These are phyloP conservation scores for Flaveria ramosissima DNA, from an alignment of 129 eudicot genomes.

Conservation along the genomic window DNA sequence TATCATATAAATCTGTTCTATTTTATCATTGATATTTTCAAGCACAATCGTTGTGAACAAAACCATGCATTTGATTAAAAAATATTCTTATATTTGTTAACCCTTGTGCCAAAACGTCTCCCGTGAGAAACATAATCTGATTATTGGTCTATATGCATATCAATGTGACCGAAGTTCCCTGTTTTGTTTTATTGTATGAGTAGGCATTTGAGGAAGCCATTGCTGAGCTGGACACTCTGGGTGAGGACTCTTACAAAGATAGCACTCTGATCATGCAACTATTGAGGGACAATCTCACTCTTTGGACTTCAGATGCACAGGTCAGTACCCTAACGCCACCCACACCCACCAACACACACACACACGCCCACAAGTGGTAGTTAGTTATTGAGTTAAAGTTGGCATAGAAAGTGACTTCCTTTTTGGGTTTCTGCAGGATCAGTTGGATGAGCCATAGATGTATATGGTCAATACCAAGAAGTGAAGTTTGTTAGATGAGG, in stretches of 20 bases:
- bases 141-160: not conserved
- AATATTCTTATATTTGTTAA: not conserved
- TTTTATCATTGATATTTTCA: not conserved
- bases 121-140: not conserved
- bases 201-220: conserved; percentile 12
- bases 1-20: not conserved
- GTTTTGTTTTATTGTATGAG: not conserved
- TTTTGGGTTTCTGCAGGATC: conserved; percentile 4
- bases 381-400: not conserved
- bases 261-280: conserved; percentile 15
- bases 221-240: conserved; percentile 14
- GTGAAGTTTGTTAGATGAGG: conserved; percentile 14
- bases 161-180: not conserved
- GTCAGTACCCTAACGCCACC: not conserved
- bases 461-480: not conserved
- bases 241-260: conserved; percentile 10
- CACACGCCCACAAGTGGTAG: not conserved
- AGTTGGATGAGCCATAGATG: conserved; percentile 13
- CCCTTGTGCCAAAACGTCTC: not conserved
- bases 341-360: not conserved
- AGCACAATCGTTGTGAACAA: not conserved
- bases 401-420: not conserved
- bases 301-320: conserved; percentile 11
- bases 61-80: not conserved
- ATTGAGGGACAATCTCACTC: conserved; percentile 8